phyloP scores from a whole-genome alignment of 1,284 basidiomycete genomes.

The Sporisorium reilianum region DNA sequence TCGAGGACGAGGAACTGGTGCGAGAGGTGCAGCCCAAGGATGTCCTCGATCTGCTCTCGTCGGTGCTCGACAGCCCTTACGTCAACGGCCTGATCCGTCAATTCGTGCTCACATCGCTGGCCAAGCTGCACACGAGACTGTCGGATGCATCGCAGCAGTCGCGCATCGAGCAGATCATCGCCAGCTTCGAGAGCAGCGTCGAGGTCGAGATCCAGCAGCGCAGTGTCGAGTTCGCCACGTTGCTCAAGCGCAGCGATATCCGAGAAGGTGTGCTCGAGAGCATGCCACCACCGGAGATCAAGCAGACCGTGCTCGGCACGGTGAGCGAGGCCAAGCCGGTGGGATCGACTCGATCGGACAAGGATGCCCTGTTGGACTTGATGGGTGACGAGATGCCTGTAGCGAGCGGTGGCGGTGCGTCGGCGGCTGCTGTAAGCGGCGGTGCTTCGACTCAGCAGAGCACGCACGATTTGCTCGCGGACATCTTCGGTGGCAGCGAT shows the following conservation, averaged over 20 bases:
- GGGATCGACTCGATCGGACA: conserved; percentile 59
- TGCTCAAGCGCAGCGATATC: conserved; percentile 79
- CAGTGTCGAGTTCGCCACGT: conserved; percentile 89
- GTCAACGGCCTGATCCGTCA: conserved; percentile 90
- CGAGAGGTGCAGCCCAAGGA: conserved; percentile 77
- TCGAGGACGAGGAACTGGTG: conserved; percentile 80
- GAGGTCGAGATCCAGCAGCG: conserved; percentile 97
- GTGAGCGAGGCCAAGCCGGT: conserved; percentile 65
- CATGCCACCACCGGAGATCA: conserved; percentile 97
- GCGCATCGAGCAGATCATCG: conserved; percentile 79
- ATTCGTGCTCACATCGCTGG: conserved; percentile 88
- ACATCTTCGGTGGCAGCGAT: conserved; percentile 83
- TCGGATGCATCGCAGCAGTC: conserved; percentile 76
- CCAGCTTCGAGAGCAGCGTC: conserved; percentile 81
- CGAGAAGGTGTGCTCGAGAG: conserved; percentile 92
- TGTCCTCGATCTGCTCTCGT: conserved; percentile 86
- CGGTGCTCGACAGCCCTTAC: conserved; percentile 92
- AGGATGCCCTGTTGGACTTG: conserved; percentile 59
- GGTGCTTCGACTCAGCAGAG: conserved; percentile 72
- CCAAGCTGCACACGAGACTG: conserved; percentile 86
- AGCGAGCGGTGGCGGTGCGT: conserved; percentile 11
- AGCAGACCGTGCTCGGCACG: conserved; percentile 61
- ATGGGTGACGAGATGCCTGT: conserved; percentile 63
- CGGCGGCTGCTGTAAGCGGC: conserved; percentile 10
- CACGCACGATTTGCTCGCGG: conserved; percentile 89